Percentiles rank a stretch among this genome's conserved stretches.
Evolutionary conservation across 1,139 yeast species (phyloP).

Genomic region (Sugiyamaella japonica): DNA sequence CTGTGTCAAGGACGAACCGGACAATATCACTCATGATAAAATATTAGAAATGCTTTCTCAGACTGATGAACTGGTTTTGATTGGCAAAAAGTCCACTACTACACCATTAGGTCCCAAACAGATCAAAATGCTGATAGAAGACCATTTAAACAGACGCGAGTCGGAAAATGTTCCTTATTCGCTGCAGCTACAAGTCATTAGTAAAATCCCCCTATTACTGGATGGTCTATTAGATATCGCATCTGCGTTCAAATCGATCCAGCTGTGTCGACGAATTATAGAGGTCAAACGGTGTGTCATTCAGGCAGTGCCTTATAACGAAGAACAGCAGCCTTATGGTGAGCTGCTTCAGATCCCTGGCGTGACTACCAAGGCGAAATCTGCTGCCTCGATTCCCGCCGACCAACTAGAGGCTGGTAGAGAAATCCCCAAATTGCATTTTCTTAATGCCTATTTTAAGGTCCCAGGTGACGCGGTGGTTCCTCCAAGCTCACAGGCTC

Average conservation of each 20-base stretch:
- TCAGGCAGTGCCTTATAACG: conserved; percentile 69
- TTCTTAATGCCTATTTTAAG: conserved; percentile 69
- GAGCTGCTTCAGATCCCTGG: conserved; percentile 82
- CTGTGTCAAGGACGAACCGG: conserved; percentile 69
- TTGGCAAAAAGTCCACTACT: conserved; percentile 33
- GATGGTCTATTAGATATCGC: conserved; percentile 81
- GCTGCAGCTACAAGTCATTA: conserved; percentile 57
- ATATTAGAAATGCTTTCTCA: conserved; percentile 63
- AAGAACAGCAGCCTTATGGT: conserved; percentile 51
- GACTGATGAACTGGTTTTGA: conserved; percentile 58
- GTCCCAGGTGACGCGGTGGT: conserved; percentile 86
- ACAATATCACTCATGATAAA: conserved; percentile 56
- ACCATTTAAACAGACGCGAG: conserved; percentile 54
- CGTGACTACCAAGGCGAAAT: conserved; percentile 39
- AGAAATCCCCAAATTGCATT: conserved; percentile 58
- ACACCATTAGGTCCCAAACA: conserved; percentile 45
- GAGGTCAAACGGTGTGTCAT: conserved; percentile 71
- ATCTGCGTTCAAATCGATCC: conserved; percentile 71
- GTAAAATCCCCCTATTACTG: conserved; percentile 65
- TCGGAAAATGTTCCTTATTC: conserved; percentile 36
- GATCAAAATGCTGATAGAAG: conserved; percentile 52
- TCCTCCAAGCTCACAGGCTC: conserved; percentile 73
- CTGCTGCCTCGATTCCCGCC: not conserved
- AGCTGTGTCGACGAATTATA: conserved; percentile 58
- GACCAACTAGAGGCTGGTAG: conserved; percentile 22